phyloP scores from a whole-genome alignment of 768 basidiomycete species.

The Albatrellus ellisii region DNA sequence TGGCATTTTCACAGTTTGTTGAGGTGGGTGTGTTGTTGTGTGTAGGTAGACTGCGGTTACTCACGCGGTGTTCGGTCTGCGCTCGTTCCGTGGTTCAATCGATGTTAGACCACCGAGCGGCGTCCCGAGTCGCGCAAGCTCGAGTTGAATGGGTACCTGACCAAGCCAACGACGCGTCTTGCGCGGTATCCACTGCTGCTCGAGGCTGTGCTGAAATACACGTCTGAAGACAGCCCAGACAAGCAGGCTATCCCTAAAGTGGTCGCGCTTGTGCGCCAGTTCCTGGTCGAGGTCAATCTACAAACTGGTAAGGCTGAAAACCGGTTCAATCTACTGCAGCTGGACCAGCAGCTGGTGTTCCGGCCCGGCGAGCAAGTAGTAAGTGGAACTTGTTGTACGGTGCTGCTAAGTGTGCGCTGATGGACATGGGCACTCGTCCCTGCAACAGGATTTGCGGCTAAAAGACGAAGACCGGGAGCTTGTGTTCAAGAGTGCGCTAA shows the following conservation, averaged over 20 bases:
- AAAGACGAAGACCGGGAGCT: constrained; percentile 84
- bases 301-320: constrained; percentile 96
- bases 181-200: constrained; percentile 93
- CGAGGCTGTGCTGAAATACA: constrained; percentile 86
- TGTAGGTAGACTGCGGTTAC: too few species aligned
- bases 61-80: background rate
- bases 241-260: constrained; percentile 67
- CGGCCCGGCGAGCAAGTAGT: constrained; percentile 86
- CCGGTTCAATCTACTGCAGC: constrained; percentile 86
- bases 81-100: background rate
- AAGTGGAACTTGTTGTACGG: constrained; percentile 18
- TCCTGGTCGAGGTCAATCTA: constrained; percentile 78
- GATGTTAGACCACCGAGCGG: constrained; percentile 67
- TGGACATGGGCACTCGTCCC: background rate
- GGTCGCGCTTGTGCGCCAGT: constrained; percentile 63
- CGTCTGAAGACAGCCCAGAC: constrained; percentile 82
- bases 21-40: constrained; percentile 46
- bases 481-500: constrained; percentile 81
- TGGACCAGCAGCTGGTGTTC: constrained; percentile 86
- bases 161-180: constrained; percentile 93
- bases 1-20: constrained; percentile 88
- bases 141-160: constrained; percentile 94
- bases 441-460: constrained; percentile 76
- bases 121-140: constrained; percentile 91
- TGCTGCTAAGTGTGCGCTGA: background rate